These are phyloP conservation scores for Musa itinerans DNA, from an alignment of 176 grass and related monocot species.

Conservation along the genomic window DNA sequence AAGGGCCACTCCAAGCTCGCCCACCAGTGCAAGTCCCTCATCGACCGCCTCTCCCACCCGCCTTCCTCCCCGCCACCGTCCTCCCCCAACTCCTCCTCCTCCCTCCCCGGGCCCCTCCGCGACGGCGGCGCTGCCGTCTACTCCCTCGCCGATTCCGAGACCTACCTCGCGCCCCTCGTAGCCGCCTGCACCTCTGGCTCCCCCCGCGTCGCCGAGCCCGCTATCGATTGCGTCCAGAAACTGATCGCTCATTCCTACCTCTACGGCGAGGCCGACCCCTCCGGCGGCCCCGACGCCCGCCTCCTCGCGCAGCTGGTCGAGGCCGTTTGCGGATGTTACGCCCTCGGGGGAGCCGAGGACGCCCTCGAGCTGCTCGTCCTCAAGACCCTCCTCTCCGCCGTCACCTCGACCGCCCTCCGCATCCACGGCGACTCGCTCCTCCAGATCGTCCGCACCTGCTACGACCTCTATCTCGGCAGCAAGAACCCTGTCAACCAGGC, in stretches of 20 bases:
- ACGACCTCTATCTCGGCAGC: constrained; percentile 83
- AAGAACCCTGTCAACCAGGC: constrained; percentile 80
- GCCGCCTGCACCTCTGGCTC: constrained; percentile 57
- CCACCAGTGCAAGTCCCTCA: constrained; percentile 81
- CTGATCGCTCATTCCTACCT: constrained; percentile 90
- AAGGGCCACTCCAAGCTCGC: constrained; percentile 99
- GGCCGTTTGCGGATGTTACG: constrained; percentile 58
- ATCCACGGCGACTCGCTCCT: constrained; percentile 89
- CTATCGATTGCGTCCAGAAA: constrained; percentile 73
- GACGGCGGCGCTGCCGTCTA: constrained; percentile 26
- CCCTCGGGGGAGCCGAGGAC: constrained; percentile 32
- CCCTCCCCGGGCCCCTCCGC: constrained; percentile 57
- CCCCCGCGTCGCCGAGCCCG: constrained; percentile 64
- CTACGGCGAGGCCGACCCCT: constrained; percentile 78
- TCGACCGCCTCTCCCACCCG: constrained; percentile 62
- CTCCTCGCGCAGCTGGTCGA: constrained; percentile 67
- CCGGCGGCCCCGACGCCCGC: constrained; percentile 53
- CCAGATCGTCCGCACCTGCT: constrained; percentile 75
- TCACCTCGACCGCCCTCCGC: constrained; percentile 79
- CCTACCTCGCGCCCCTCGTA: constrained; percentile 50
- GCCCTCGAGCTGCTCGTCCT: constrained; percentile 78
- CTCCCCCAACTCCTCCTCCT: constrained; percentile 66
- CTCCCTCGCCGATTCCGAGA: constrained; percentile 79
- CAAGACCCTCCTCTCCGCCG: constrained; percentile 88
- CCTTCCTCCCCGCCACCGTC: constrained; percentile 26